phyloP scores from a whole-genome alignment of 2,329 filamentous ascomycete genomes.

The Simplicillium aogashimaense region DNA sequence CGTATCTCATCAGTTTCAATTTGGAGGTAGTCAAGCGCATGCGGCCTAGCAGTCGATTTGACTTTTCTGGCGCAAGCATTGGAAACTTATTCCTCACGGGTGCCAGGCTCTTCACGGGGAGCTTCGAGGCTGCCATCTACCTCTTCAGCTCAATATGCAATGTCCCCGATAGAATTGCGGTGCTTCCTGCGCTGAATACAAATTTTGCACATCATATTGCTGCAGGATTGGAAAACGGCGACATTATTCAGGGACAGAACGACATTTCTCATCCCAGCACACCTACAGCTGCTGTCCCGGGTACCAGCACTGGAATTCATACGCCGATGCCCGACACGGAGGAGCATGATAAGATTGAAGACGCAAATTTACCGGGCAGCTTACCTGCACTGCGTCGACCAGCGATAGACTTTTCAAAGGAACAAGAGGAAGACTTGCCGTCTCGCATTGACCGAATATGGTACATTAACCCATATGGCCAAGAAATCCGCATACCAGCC shows the following conservation, averaged over 20 bases:
- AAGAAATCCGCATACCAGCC: constrained; percentile 78
- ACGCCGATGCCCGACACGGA: constrained; percentile 36
- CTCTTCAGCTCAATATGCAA: constrained; percentile 77
- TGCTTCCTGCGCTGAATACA: constrained; percentile 85
- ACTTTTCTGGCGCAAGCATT: constrained; percentile 66
- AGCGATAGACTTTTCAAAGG: constrained; percentile 75
- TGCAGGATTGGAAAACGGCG: constrained; percentile 67
- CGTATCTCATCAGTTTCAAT: constrained; percentile 67
- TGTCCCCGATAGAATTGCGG: constrained; percentile 66
- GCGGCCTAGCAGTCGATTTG: constrained; percentile 62
- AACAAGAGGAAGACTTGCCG: constrained; percentile 63
- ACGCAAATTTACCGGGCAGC: constrained; percentile 73
- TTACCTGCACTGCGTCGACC: constrained; percentile 70
- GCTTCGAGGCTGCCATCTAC: constrained; percentile 87
- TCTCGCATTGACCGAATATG: constrained; percentile 73
- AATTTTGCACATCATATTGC: constrained; percentile 95
- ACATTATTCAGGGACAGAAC: constrained; percentile 81
- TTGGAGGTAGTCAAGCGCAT: constrained; percentile 70
- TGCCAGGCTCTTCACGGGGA: constrained; percentile 81
- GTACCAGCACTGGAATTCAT: constrained; percentile 13
- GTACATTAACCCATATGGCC: constrained; percentile 99
- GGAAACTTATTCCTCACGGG: constrained; percentile 77
- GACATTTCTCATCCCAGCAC: constrained; percentile 78
- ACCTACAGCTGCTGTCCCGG: constrained; percentile 37
- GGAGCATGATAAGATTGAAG: constrained; percentile 59